phyloP scores from a whole-genome alignment of 1,139 yeast species.

The Chernovozyma sophiae-reginae region DNA sequence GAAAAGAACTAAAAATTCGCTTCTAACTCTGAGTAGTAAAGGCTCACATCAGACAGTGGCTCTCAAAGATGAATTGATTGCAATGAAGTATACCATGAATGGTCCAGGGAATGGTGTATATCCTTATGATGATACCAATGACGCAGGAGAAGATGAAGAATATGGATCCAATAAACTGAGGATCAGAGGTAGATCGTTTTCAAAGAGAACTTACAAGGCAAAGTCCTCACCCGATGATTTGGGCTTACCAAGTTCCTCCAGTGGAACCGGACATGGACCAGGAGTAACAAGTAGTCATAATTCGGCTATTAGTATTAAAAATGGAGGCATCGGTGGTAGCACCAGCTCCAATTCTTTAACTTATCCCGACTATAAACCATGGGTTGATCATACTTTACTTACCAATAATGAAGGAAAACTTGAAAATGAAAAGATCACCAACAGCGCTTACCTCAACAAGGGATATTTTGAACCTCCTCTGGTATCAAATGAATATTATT shows the following conservation, averaged over 20 bases:
- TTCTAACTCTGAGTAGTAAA: conserved; percentile 6
- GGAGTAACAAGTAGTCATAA: not conserved
- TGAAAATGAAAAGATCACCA: conserved; percentile 26
- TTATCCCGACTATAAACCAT: conserved; percentile 77
- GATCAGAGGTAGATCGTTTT: not conserved
- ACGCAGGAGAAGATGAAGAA: not conserved
- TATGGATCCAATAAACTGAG: not conserved
- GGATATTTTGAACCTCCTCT: conserved; percentile 54
- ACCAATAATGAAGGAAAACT: conserved; percentile 22
- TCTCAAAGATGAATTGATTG: conserved; percentile 30
- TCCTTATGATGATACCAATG: conserved; percentile 23
- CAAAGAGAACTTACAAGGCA: not conserved
- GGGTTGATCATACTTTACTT: conserved; percentile 63
- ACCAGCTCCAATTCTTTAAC: conserved; percentile 12
- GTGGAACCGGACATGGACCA: not conserved
- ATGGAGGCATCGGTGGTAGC: not conserved
- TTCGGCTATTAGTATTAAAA: not conserved
- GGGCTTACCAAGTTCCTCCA: not conserved
- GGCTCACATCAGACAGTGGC: conserved; percentile 1
- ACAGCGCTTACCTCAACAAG: conserved; percentile 34
- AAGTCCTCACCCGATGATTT: not conserved
- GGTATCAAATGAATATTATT: conserved; percentile 49
- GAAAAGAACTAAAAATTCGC: conserved; percentile 6
- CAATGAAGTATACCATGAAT: conserved; percentile 36
- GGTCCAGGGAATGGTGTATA: conserved; percentile 33